Base-by-base conservation (phyloP, 768 basidiomycete species). In the Sarcodon aspratus region DNA sequence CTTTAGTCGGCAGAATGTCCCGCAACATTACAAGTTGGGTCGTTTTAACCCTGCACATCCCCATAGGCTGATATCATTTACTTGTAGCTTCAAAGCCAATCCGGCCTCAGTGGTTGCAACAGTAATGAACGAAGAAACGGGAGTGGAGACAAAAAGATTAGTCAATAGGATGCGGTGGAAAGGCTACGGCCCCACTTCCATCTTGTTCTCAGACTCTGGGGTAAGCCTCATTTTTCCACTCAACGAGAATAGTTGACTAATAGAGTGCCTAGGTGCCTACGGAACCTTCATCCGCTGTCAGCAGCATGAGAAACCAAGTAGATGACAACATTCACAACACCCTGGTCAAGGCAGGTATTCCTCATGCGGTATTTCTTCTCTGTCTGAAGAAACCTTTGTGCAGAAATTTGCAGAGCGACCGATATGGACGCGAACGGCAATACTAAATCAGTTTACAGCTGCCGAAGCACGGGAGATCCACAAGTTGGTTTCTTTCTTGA, bases 91-190 rank as follows among this genome's bases (percentile, higher is more conserved):
- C 70, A 87, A 85, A 59, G 70, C 80, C 3, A 92, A 88, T 55
- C 67, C 80, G 9, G 79, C 83, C 2, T 89, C 89, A 0, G 77
- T 88, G 53, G 67, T 75, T 1, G 73, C 84, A 6, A 84, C 78
- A 6, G 65, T 75, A 12, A 64, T 83, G 9, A 79, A 85, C 56
- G 83, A 82, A 60, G 77, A 76, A 52, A 91, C 85, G 0, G 88
- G 90, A 21, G 79, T 85, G 57, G 88, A 90, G 62, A 79, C 75
- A 59, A 85, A 83, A 54, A 73, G 90, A 3, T 70, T 89, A n/a
- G 85, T 94, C 51, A 93, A 92, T 61, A 75, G 74, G 50, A 80
- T 81, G 70, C 76, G 88, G n/a, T 89, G 88, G 85, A 89, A 84
- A 59, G 84, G 85, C 12, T 82, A 77, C 56, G 86, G 85, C 6